Evolutionary conservation across 2,329 filamentous ascomycete species (phyloP).

Genomic region (Sordariomycetes sp.): DNA sequence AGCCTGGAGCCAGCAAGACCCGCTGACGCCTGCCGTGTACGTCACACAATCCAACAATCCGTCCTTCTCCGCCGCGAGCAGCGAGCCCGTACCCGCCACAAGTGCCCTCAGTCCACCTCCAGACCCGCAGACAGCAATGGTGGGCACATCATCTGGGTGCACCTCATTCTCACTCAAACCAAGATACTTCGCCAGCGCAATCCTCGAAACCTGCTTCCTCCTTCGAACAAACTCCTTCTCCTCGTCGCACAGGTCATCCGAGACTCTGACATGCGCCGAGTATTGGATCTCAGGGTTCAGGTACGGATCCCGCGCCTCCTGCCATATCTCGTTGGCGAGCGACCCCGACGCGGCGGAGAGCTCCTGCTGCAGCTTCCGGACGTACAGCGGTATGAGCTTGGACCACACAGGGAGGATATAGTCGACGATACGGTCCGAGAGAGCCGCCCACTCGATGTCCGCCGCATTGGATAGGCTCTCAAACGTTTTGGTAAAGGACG

Average conservation of each 20-base stretch:
- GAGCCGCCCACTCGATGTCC: slow-evolving; percentile 38
- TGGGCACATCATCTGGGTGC: slow-evolving; percentile 85
- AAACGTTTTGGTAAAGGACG: slow-evolving; percentile 30
- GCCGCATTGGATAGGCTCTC: slow-evolving; percentile 39
- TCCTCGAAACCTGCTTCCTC: slow-evolving; percentile 53
- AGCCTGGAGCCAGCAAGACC: slow-evolving; percentile 88
- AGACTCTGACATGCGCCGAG: slow-evolving; percentile 71
- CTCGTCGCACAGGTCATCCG: slow-evolving; percentile 66
- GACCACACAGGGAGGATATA: slow-evolving; percentile 76
- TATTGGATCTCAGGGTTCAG: slow-evolving; percentile 80
- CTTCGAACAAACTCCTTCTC: slow-evolving; percentile 63
- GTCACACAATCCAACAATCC: slow-evolving; percentile 90
- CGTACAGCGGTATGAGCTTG: slow-evolving; percentile 57
- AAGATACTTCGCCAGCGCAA: slow-evolving; percentile 72
- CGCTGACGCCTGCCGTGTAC: slow-evolving; percentile 90
- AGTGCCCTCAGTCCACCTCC: slow-evolving; percentile 83
- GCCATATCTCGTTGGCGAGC: slow-evolving; percentile 86
- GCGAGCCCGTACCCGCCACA: slow-evolving; percentile 76
- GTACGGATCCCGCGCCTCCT: slow-evolving; percentile 71
- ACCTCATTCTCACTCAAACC: slow-evolving; percentile 65
- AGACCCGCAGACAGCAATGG: slow-evolving; percentile 88
- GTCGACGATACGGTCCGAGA: slow-evolving; percentile 50
- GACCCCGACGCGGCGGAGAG: slow-evolving; percentile 80
- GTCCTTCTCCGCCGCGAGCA: slow-evolving; percentile 70
- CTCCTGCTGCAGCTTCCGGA: slow-evolving; percentile 76